A percentile compares a stretch with the other conserved stretches of the same genome.
phyloP scores from a whole-genome alignment of 129 eudicot genomes.

The Pseudognaphalium luteoalbum region DNA sequence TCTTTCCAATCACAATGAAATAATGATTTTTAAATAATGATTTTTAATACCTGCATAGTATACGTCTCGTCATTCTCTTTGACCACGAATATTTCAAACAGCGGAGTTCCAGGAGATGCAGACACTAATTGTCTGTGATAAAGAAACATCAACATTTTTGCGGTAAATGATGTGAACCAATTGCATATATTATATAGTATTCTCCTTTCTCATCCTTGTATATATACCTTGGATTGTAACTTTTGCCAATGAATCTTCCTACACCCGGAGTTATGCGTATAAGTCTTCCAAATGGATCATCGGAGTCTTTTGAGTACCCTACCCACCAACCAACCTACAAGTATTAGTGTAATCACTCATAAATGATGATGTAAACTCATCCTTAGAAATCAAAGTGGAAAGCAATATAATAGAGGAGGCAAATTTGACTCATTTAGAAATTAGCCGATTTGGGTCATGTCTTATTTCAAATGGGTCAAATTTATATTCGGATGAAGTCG shows the following conservation, averaged over 20 bases:
- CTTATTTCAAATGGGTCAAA: neutral
- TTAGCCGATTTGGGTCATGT: neutral
- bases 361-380: slow-evolving; percentile 2
- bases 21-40: too few species aligned
- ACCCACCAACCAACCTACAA: slow-evolving; percentile 99
- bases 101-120: slow-evolving; percentile 96
- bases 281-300: slow-evolving; percentile 91
- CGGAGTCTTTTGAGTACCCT: slow-evolving; percentile 86
- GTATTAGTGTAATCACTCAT: slow-evolving; percentile 13
- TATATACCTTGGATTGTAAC: slow-evolving; percentile 90
- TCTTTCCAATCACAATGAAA: slow-evolving; percentile 16
- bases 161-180: slow-evolving; percentile 21
- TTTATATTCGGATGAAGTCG: too few species aligned
- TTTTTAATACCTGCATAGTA: slow-evolving; percentile 68
- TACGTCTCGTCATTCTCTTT: slow-evolving; percentile 62
- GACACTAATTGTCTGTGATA: slow-evolving; percentile 82
- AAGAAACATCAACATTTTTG: slow-evolving; percentile 19
- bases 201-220: slow-evolving; percentile 12
- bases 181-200: slow-evolving; percentile 6
- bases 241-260: slow-evolving; percentile 89
- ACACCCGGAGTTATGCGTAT: slow-evolving; percentile 86
- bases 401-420: neutral
- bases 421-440: neutral
- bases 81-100: slow-evolving; percentile 94
- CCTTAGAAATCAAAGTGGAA: neutral